A percentile compares a stretch with the other conserved stretches of the same genome.
These are phyloP conservation scores for Glaciozyma martinii DNA, from an alignment of 768 basidiomycete genomes.

Conservation along the genomic window DNA sequence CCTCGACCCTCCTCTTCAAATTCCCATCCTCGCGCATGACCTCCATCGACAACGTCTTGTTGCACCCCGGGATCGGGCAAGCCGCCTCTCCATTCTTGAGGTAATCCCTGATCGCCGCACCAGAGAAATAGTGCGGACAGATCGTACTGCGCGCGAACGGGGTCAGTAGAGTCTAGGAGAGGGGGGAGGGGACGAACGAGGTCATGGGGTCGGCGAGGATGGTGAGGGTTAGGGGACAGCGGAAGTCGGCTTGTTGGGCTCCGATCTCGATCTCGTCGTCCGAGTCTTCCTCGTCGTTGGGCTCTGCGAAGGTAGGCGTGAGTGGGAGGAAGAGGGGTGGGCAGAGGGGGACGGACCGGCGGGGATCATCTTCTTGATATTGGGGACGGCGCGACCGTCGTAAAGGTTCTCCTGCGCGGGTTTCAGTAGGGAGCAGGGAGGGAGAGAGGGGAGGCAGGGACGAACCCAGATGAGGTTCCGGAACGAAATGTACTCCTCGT, in stretches of 20 bases:
- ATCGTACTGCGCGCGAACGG: constrained; percentile 43
- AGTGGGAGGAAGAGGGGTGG: background rate
- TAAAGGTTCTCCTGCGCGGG: constrained; percentile 56
- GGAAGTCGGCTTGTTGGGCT: constrained; percentile 70
- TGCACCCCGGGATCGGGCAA: constrained; percentile 69
- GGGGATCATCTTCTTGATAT: constrained; percentile 61
- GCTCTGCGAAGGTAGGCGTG: constrained; percentile 48
- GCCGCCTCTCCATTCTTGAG: background rate
- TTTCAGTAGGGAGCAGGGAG: background rate
- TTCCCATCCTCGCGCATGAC: constrained; percentile 52
- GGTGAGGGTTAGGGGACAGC: constrained; percentile 68
- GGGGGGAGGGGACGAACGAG: constrained; percentile 52
- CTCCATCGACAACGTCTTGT: constrained; percentile 48
- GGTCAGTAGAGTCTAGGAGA: constrained; percentile 8
- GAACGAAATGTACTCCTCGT: constrained; percentile 54
- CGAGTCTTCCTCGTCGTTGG: constrained; percentile 67
- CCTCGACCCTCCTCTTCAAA: constrained; percentile 57
- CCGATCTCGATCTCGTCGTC: constrained; percentile 87
- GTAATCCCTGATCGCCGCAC: constrained; percentile 18
- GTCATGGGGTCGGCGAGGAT: constrained; percentile 64
- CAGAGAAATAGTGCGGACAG: constrained; percentile 78
- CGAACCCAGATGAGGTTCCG: constrained; percentile 60
- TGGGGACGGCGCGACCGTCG: constrained; percentile 57
- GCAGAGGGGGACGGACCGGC: constrained; percentile 46
- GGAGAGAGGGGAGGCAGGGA: constrained; percentile 19